A percentile compares a stretch with the other conserved stretches of the same genome.
Evolutionary conservation across 352 stramenopile species (phyloP).

Genomic region (Aphanomyces astaci): DNA sequence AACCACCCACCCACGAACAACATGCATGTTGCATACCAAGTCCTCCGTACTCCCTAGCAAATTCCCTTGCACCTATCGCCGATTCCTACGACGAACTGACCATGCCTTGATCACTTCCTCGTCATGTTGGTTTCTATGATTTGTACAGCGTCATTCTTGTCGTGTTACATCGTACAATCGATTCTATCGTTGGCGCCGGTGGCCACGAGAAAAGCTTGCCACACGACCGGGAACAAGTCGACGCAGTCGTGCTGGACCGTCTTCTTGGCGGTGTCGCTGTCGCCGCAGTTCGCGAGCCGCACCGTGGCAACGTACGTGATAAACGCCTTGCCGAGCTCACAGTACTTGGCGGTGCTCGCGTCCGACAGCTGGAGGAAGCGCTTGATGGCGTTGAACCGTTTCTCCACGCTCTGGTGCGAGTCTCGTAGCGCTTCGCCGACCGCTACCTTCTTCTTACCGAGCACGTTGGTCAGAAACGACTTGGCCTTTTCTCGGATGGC

Average conservation of each 20-base stretch:
- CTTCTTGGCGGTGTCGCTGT: conserved; percentile 25
- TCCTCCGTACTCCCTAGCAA: too few relatives aligned
- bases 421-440: conserved; percentile 16
- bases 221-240: conserved; percentile 64
- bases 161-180: conserved; percentile 15
- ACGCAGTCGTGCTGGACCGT: conserved; percentile 40
- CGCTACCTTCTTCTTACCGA: conserved; percentile 23
- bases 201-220: conserved; percentile 52
- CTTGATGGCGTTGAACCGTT: conserved; percentile 51
- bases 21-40: too few relatives aligned
- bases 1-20: too few relatives aligned
- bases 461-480: conserved; percentile 33
- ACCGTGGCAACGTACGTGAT: conserved; percentile 46
- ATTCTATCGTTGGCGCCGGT: conserved; percentile 41
- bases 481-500: conserved; percentile 82
- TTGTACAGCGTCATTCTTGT: too few relatives aligned
- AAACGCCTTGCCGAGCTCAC: conserved; percentile 47
- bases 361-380: conserved; percentile 42
- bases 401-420: conserved; percentile 27
- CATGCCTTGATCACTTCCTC: background rate
- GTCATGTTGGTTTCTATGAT: too few relatives aligned
- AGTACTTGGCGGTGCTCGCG: conserved; percentile 36
- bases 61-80: too few relatives aligned
- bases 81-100: too few relatives aligned
- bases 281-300: conserved; percentile 29